Percentiles rank a stretch among this genome's conserved stretches.
Conservation (phyloP, 208 protist genomes). For the Jaenimonas drosophilae region DNA sequence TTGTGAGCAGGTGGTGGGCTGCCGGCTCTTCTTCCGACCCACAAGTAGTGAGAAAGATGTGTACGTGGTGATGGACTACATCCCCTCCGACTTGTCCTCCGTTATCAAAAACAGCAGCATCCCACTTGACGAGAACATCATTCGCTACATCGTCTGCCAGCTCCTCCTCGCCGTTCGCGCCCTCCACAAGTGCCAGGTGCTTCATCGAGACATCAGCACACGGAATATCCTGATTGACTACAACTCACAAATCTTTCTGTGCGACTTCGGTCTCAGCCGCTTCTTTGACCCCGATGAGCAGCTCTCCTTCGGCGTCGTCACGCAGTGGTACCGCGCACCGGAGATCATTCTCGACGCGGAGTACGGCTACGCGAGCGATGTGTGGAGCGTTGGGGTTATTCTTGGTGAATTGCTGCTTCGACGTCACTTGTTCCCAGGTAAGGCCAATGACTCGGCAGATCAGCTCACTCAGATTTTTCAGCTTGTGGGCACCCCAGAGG, state of each 20-base stretch:
- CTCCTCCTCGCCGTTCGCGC: constrained; percentile 82
- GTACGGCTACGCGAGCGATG: constrained; percentile 77
- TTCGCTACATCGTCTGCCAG: constrained; percentile 83
- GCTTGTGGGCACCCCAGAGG: constrained; percentile 90
- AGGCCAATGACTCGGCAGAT: constrained; percentile 90
- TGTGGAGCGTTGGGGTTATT: constrained; percentile 89
- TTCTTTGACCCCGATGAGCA: constrained; percentile 91
- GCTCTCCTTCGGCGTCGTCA: constrained; percentile 86
- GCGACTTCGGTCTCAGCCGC: constrained; percentile 88
- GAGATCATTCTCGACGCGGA: constrained; percentile 88
- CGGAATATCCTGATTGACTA: constrained; percentile 87
- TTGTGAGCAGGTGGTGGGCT: constrained; percentile 82
- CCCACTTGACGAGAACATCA: constrained; percentile 58
- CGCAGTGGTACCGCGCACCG: constrained; percentile 89
- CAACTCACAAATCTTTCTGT: constrained; percentile 83
- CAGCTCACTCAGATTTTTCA: constrained; percentile 90
- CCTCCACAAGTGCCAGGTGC: constrained; percentile 70
- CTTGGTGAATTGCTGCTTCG: constrained; percentile 88
- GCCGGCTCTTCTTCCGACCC: constrained; percentile 81
- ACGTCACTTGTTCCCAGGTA: constrained; percentile 87
- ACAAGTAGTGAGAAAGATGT: constrained; percentile 87
- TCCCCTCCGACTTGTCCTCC: constrained; percentile 72
- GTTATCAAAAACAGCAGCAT: constrained; percentile 78
- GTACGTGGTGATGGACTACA: constrained; percentile 89
- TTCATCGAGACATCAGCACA: constrained; percentile 85